These are phyloP conservation scores for Panellus pusillus DNA, from an alignment of 768 basidiomycete species.

Conservation along the genomic window DNA sequence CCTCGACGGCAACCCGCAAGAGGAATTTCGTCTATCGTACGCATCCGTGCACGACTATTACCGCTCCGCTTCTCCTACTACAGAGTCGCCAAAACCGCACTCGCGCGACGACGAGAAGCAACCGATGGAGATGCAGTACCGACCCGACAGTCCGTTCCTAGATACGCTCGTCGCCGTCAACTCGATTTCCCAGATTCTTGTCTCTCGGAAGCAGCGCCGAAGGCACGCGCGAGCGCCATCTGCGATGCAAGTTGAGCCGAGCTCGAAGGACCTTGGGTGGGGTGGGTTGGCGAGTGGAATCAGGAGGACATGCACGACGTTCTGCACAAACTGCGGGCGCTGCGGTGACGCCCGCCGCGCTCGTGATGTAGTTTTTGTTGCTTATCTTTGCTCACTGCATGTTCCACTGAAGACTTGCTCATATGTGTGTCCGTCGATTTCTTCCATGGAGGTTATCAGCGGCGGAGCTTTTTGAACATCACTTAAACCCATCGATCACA, in stretches of 20 bases:
- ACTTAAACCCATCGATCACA: too few relatives aligned
- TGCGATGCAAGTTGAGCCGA: constrained; percentile 1
- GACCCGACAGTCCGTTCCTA: constrained; percentile 15
- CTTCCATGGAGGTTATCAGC: too few relatives aligned
- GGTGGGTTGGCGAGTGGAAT: constrained; percentile 11
- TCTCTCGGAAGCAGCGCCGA: background rate
- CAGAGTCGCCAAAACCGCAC: background rate
- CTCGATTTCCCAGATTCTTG: background rate
- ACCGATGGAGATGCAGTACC: background rate
- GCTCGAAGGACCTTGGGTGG: background rate
- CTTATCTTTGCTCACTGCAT: too few relatives aligned
- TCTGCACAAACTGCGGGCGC: background rate
- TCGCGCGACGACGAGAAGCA: background rate
- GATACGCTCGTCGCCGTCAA: constrained; percentile 11
- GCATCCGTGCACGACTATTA: constrained; percentile 8
- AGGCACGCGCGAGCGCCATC: background rate
- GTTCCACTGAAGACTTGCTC: too few relatives aligned
- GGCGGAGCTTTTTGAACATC: too few relatives aligned
- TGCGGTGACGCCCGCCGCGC: background rate
- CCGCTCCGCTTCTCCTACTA: background rate
- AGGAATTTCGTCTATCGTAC: background rate
- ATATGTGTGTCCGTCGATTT: too few relatives aligned
- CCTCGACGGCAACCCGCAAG: background rate
- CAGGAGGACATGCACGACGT: constrained; percentile 3
- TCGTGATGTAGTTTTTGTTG: too few relatives aligned